Conservation (phyloP, 1,284 basidiomycete genomes). For the Ustilago vetiveriae region DNA sequence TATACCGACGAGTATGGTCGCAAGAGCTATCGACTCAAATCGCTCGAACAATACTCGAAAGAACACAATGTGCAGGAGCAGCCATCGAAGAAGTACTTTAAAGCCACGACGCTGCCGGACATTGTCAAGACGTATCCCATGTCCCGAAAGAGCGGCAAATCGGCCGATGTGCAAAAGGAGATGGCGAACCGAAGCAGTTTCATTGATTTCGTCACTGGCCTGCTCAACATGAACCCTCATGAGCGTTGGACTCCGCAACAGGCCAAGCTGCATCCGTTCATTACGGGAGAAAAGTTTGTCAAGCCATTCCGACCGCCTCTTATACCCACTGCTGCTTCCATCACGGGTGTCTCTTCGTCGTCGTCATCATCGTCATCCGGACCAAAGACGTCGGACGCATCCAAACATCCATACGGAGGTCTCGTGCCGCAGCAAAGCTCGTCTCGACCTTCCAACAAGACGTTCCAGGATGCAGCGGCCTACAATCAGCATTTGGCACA, state of each 20-base stretch:
- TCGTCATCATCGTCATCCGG: constrained; percentile 15
- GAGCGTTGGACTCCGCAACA: constrained; percentile 97
- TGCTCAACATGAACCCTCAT: constrained; percentile 92
- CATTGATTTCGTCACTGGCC: constrained; percentile 95
- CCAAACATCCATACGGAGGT: constrained; percentile 93
- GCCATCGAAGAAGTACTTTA: constrained; percentile 98
- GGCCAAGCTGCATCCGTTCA: constrained; percentile 94
- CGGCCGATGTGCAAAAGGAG: constrained; percentile 92
- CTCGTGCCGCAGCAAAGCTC: constrained; percentile 73
- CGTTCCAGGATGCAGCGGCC: constrained; percentile 88
- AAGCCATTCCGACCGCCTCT: constrained; percentile 67
- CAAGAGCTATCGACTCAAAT: constrained; percentile 89
- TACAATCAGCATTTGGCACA: constrained; percentile 94
- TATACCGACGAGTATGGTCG: constrained; percentile 83
- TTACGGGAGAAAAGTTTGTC: constrained; percentile 90
- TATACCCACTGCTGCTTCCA: constrained; percentile 15
- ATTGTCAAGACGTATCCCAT: constrained; percentile 95
- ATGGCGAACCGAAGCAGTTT: constrained; percentile 92
- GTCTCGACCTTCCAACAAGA: constrained; percentile 74
- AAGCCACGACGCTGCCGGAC: constrained; percentile 89
- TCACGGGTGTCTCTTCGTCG: constrained; percentile 12
- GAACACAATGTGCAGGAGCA: constrained; percentile 96
- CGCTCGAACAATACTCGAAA: constrained; percentile 90
- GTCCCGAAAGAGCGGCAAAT: constrained; percentile 79
- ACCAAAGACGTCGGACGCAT: constrained; percentile 56